phyloP scores from a whole-genome alignment of 2,329 filamentous ascomycete genomes.

The Diaporthe caulivora region DNA sequence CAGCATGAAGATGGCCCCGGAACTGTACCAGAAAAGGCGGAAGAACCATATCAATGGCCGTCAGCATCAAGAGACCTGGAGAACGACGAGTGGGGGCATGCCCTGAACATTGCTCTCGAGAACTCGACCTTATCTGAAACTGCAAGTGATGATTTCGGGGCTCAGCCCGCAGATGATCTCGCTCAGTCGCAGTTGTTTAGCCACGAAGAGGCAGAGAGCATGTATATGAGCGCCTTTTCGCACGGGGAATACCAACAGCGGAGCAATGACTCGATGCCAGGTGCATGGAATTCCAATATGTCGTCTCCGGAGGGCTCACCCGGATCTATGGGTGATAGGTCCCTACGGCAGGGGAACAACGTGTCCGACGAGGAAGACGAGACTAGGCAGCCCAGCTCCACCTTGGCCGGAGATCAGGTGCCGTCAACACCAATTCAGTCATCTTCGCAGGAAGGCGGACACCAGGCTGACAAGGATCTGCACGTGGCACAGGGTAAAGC shows the following conservation, averaged over 20 bases:
- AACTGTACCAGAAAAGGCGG: slow-evolving; percentile 41
- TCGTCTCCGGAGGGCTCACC: slow-evolving; percentile 36
- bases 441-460: background rate
- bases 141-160: slow-evolving; percentile 47
- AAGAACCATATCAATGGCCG: slow-evolving; percentile 49
- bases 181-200: slow-evolving; percentile 78
- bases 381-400: background rate
- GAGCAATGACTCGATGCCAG: slow-evolving; percentile 58
- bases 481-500: slow-evolving; percentile 33
- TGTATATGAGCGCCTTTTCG: slow-evolving; percentile 85
- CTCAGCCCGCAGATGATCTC: slow-evolving; percentile 61
- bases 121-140: slow-evolving; percentile 43
- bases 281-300: slow-evolving; percentile 62
- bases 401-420: background rate
- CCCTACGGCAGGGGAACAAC: background rate
- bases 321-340: slow-evolving; percentile 34
- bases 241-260: slow-evolving; percentile 52
- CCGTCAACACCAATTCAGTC: background rate
- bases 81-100: background rate
- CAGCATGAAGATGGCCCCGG: background rate
- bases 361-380: background rate
- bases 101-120: background rate
- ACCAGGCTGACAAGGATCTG: background rate
- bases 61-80: background rate
- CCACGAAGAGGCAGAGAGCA: slow-evolving; percentile 85